Percentiles rank a stretch among this genome's conserved stretches.
phyloP scores from a whole-genome alignment of 768 basidiomycete genomes.

The Podaxis rugospora region DNA sequence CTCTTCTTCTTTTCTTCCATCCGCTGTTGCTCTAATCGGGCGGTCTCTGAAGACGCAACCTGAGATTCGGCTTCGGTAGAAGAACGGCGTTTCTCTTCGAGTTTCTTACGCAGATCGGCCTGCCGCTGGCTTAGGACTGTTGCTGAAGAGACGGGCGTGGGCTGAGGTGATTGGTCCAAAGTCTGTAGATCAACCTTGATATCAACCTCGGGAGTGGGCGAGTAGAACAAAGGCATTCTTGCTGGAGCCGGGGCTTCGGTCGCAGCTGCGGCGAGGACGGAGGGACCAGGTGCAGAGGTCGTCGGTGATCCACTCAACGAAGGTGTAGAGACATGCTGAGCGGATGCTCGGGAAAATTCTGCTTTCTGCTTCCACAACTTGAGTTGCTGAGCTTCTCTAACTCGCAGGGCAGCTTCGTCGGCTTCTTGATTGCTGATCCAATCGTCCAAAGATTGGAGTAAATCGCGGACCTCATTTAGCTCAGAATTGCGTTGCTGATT shows the following conservation, averaged over 20 bases:
- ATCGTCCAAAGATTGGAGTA: not conserved
- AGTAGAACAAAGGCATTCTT: not conserved
- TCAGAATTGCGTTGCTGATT: not conserved
- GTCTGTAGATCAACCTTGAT: not conserved
- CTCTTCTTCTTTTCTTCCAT: not conserved
- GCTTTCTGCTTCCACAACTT: not conserved
- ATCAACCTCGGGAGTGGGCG: conserved; percentile 6
- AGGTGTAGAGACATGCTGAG: not conserved
- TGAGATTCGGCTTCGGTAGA: not conserved
- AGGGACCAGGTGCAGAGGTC: not conserved
- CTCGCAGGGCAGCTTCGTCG: not conserved
- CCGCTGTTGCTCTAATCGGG: not conserved
- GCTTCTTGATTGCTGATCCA: conserved; percentile 7
- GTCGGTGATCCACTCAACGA: not conserved
- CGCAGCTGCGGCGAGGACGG: not conserved
- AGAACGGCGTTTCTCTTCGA: not conserved
- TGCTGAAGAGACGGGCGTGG: not conserved
- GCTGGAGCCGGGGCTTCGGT: not conserved
- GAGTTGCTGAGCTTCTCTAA: not conserved
- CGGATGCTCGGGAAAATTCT: not conserved
- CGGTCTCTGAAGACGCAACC: not conserved
- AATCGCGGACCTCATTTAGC: not conserved
- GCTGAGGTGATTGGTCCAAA: not conserved
- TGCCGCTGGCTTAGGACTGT: not conserved
- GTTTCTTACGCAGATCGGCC: not conserved